Conservation (phyloP, 202 grass and related monocot species). For the Setaria viridis region DNA sequence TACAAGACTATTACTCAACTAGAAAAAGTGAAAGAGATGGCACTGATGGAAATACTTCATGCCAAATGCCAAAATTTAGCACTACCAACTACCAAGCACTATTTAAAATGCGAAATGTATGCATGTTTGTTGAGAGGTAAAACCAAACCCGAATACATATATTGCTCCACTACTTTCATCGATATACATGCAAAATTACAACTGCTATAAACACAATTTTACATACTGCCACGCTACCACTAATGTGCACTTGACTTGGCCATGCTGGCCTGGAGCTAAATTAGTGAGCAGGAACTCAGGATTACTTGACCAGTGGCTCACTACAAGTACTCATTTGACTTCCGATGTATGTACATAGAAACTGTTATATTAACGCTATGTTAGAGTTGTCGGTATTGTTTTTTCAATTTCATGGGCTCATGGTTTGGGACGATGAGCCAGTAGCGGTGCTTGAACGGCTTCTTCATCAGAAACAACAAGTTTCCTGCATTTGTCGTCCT, state of each 20-base stretch:
- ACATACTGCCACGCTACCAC: not conserved
- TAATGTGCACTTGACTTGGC: not conserved
- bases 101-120: not conserved
- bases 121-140: not conserved
- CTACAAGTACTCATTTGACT: not conserved
- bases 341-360: not conserved
- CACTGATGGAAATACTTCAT: not conserved
- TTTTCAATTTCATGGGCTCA: slow-evolving; percentile 27
- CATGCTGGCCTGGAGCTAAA: slow-evolving; percentile 10
- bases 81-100: not conserved
- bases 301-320: not conserved
- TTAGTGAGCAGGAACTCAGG: not conserved
- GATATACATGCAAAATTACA: not conserved
- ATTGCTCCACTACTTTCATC: not conserved
- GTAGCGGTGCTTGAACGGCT: slow-evolving; percentile 59
- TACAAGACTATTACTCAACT: not conserved
- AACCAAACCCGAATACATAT: not conserved
- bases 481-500: slow-evolving; percentile 11
- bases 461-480: slow-evolving; percentile 35
- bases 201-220: not conserved
- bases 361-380: not conserved
- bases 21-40: not conserved
- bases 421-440: slow-evolving; percentile 37
- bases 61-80: not conserved
- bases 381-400: not conserved